Base-by-base conservation (phyloP, 1,284 basidiomycete genomes). In the Boletus semigastroideus region DNA sequence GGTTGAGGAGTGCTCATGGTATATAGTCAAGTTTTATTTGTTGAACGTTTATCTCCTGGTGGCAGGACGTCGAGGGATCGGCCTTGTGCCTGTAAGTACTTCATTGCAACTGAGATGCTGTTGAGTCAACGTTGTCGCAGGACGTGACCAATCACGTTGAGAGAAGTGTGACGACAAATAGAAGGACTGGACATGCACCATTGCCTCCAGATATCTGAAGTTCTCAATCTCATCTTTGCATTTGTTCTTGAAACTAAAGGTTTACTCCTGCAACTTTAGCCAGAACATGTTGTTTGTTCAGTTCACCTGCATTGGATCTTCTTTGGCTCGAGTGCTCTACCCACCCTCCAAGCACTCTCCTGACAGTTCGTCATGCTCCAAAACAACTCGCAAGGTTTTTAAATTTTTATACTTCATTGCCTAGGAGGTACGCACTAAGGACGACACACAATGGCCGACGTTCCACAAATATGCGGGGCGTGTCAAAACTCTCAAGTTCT, bases 401-500 rank as follows among this genome's bases (percentile, higher is more conserved):
- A 5, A 59, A 25, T 7, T 25, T 25, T 1, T 3, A 34, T 13
- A 9, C n/a, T 25, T 6, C 16, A 5, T 16, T 28, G 6, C n/a
- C 16, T 31, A 59, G 60, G 47, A 13, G 1, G 11, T 17, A 1
- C 34, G 40, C 19, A 3, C 3, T 10, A 25, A 1, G 14, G 33
- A 48, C 6, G 56, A 63, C 16, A 8, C 17, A 1, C 34, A 36
- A 6, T 60, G 59, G 61, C 19, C 6, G 25, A 40, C 20, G 4
- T 64, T 64, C 22, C 41, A 20, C 46, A 33, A 41, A 38, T 64
- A 64, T 22, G 62, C 62, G 8, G 41, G 30, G 28, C 57, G 57
- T 34, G 57, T 60, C 43, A 64, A 42, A 25, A 25, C 25, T 3
- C 25, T 25, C 25, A 25, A 37, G 30, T 14, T 22, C 31, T 60